phyloP scores from a whole-genome alignment of 2,329 filamentous ascomycete species.

The Talaromyces marneffei region DNA sequence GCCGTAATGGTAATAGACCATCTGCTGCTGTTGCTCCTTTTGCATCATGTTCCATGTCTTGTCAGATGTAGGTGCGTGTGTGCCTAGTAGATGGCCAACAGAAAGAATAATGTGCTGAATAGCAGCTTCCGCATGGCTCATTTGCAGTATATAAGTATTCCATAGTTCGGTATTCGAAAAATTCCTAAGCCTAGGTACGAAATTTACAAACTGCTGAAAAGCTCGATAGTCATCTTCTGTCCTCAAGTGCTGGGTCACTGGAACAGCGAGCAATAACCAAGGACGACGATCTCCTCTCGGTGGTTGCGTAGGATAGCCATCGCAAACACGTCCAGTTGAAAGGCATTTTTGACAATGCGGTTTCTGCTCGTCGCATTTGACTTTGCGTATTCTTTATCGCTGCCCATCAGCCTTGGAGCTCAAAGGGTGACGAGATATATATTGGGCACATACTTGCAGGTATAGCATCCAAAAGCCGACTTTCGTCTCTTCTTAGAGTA shows the following conservation, averaged over 20 bases:
- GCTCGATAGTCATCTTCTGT: constrained; percentile 1
- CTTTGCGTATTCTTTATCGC: constrained; percentile 5
- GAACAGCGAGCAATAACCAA: constrained; percentile 1
- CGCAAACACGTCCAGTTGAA: constrained; percentile 8
- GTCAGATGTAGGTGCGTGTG: not conserved
- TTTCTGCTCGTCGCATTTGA: constrained; percentile 12
- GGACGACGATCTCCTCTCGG: not conserved
- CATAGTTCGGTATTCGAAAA: constrained; percentile 5
- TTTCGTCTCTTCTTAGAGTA: not conserved
- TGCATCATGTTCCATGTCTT: not conserved
- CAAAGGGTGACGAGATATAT: not conserved
- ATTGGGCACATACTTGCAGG: constrained; percentile 6
- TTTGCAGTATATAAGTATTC: constrained; percentile 8
- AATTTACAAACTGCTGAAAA: not conserved
- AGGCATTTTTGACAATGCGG: constrained; percentile 7
- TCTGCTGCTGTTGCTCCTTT: not conserved
- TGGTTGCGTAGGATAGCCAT: constrained; percentile 6
- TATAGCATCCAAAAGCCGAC: constrained; percentile 5
- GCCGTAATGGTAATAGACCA: constrained; percentile 5
- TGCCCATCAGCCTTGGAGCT: not conserved
- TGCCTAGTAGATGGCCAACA: constrained; percentile 4
- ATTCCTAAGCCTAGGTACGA: not conserved
- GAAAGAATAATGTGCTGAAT: constrained; percentile 8
- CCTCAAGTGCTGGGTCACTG: not conserved
- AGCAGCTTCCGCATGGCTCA: constrained; percentile 8